Evolutionary conservation across 805 yeast species (phyloP).

Genomic region (Hanseniaspora thailandica): DNA sequence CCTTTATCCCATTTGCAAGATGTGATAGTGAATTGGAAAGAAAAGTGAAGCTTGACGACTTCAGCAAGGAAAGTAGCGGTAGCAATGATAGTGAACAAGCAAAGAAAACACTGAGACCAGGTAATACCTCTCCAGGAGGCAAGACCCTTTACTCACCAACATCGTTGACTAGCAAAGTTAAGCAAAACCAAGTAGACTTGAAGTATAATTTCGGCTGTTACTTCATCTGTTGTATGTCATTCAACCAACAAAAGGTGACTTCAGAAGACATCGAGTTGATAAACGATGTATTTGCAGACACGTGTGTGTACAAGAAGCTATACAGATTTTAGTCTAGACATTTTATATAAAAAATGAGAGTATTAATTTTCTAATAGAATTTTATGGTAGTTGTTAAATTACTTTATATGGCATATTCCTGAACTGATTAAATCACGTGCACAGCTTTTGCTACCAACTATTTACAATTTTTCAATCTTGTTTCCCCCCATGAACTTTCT

Average conservation of each 20-base stretch:
- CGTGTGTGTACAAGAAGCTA: not conserved
- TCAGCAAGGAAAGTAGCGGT: not conserved
- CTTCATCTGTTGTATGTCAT: slow-evolving; percentile 1
- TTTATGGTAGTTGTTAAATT: no score
- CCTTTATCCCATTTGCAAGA: slow-evolving; percentile 4
- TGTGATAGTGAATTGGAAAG: not conserved
- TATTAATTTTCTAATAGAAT: no score
- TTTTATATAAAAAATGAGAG: no score
- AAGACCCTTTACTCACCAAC: not conserved
- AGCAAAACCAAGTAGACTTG: not conserved
- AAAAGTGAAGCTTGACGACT: not conserved
- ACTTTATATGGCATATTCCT: no score
- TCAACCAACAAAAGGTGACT: not conserved
- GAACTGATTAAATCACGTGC: no score
- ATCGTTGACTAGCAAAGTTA: not conserved
- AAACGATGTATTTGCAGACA: not conserved
- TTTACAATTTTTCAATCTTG: no score
- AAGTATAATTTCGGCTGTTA: slow-evolving; percentile 5
- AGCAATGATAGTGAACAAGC: not conserved
- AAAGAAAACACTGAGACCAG: not conserved
- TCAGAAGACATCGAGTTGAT: not conserved
- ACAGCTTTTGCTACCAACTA: not conserved
- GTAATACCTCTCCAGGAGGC: not conserved
- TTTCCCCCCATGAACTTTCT: no score
- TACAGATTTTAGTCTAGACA: not conserved